Percentiles rank a stretch among this genome's conserved stretches.
Evolutionary conservation across 257 asterid species (phyloP).

Genomic region (Voacanga thouarsii): DNA sequence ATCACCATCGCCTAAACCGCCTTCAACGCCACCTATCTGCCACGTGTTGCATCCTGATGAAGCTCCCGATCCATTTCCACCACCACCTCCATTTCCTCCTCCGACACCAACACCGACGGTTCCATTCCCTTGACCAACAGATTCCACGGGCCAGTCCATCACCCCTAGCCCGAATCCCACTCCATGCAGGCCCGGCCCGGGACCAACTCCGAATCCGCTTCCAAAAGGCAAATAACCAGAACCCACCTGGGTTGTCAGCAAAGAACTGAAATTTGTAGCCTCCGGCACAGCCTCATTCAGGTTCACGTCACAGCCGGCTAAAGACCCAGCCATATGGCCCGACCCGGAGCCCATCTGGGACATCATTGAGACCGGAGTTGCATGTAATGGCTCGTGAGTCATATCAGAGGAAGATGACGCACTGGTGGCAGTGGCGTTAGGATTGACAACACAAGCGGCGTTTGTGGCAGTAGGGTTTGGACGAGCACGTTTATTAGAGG

Average conservation of each 20-base stretch:
- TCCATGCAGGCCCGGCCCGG: slow-evolving; percentile 26
- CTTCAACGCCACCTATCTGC: slow-evolving; percentile 42
- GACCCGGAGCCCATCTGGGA: slow-evolving; percentile 22
- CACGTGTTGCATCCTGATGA: slow-evolving; percentile 37
- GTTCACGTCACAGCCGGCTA: slow-evolving; percentile 34
- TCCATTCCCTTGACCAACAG: slow-evolving; percentile 12
- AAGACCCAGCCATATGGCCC: slow-evolving; percentile 14
- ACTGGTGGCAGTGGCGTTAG: background rate
- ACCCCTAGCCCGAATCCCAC: slow-evolving; percentile 35
- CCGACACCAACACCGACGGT: slow-evolving; percentile 7
- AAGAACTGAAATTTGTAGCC: slow-evolving; percentile 26
- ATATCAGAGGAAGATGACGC: slow-evolving; percentile 16
- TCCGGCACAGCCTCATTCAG: slow-evolving; percentile 42
- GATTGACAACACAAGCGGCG: background rate
- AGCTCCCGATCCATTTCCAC: slow-evolving; percentile 7
- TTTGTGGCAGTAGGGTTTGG: background rate
- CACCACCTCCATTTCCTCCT: slow-evolving; percentile 16
- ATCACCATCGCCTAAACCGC: slow-evolving; percentile 32
- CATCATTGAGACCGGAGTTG: slow-evolving; percentile 12
- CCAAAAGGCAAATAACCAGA: slow-evolving; percentile 26
- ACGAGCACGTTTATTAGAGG: slow-evolving; percentile 44
- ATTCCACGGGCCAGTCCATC: slow-evolving; percentile 44
- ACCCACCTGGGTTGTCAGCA: slow-evolving; percentile 17
- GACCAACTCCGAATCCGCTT: slow-evolving; percentile 34
- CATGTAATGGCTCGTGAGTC: slow-evolving; percentile 14